phyloP scores from a whole-genome alignment of 2,329 filamentous ascomycete species.

The Aspergillus hortae region DNA sequence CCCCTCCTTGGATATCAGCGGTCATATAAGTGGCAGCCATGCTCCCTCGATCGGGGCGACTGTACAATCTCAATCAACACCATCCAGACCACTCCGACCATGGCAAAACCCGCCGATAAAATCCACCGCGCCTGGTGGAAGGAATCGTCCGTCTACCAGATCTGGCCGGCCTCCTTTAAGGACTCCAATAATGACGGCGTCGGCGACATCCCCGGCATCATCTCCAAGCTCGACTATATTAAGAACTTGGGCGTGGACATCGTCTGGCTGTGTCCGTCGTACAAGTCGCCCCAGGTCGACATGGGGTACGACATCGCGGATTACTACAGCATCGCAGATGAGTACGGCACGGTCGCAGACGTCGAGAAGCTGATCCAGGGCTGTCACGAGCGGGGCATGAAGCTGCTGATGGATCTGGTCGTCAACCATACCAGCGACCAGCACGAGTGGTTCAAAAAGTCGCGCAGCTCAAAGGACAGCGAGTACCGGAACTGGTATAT shows the following conservation, averaged over 20 bases:
- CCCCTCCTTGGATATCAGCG: neutral
- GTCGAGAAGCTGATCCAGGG: constrained; percentile 60
- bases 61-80: neutral
- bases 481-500: constrained; percentile 69
- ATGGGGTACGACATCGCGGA: constrained; percentile 56
- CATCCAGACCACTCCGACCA: neutral
- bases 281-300: constrained; percentile 52
- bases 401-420: constrained; percentile 70
- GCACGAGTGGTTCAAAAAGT: constrained; percentile 69
- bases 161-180: constrained; percentile 58
- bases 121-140: constrained; percentile 50
- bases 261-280: constrained; percentile 54
- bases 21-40: neutral
- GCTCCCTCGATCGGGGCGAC: neutral
- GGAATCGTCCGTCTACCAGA: constrained; percentile 55
- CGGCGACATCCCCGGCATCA: constrained; percentile 64
- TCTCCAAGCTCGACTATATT: constrained; percentile 63
- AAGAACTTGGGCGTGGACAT: constrained; percentile 59
- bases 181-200: constrained; percentile 53
- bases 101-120: constrained; percentile 2
- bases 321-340: constrained; percentile 62
- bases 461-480: constrained; percentile 57
- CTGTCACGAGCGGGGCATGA: constrained; percentile 62
- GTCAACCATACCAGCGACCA: constrained; percentile 74
- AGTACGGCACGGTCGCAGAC: constrained; percentile 65